phyloP scores from a whole-genome alignment of 768 basidiomycete genomes.

The Rossbeevera mucosa region DNA sequence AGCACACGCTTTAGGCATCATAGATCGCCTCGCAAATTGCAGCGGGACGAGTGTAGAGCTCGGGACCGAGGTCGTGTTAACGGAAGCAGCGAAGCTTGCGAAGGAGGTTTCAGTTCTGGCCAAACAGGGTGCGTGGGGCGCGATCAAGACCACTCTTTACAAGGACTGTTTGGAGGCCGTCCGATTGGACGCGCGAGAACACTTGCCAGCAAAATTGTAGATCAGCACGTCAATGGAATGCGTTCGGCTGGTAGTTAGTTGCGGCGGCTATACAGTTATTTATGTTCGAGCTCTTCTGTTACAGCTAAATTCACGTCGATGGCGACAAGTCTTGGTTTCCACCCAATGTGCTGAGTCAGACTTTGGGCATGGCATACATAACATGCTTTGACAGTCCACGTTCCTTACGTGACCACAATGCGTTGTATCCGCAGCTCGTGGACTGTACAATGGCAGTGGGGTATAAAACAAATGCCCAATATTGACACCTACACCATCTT shows the following conservation, averaged over 20 bases:
- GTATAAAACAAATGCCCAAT: slow-evolving; percentile 10
- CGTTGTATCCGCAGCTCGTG: background rate
- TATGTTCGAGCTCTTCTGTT: background rate
- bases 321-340: too few species aligned
- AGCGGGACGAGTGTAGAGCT: slow-evolving; percentile 43
- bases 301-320: slow-evolving; percentile 2
- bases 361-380: too few species aligned
- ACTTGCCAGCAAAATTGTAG: slow-evolving; percentile 17
- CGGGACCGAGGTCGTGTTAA: slow-evolving; percentile 53
- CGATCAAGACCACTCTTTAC: slow-evolving; percentile 65
- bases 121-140: slow-evolving; percentile 60
- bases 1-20: slow-evolving; percentile 56
- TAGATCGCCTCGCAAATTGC: slow-evolving; percentile 54
- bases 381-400: too few species aligned
- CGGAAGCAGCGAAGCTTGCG: slow-evolving; percentile 62
- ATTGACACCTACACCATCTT: background rate
- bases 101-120: slow-evolving; percentile 48
- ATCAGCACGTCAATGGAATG: too few species aligned
- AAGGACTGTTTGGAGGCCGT: slow-evolving; percentile 47
- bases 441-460: too few species aligned
- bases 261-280: too few species aligned
- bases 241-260: too few species aligned
- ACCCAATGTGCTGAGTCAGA: too few species aligned
- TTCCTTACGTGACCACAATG: slow-evolving; percentile 16
- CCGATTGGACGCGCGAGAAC: slow-evolving; percentile 13